A percentile compares a stretch with the other conserved stretches of the same genome.
Evolutionary conservation across 176 grass and related monocot species (phyloP).

Genomic region (Eleusine coracana): DNA sequence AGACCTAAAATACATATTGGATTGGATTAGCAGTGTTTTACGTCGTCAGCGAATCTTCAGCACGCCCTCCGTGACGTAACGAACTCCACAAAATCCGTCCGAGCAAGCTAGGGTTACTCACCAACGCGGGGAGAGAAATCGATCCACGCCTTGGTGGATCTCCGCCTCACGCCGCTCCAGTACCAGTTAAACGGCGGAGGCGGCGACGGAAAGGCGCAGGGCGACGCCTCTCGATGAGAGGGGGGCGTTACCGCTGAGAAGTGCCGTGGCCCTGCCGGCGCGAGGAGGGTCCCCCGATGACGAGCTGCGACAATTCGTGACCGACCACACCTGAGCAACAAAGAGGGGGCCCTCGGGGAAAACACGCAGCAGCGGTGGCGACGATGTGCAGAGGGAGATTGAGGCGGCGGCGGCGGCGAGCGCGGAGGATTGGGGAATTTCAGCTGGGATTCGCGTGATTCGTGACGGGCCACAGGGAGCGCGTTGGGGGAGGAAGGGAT

Average conservation of each 20-base stretch:
- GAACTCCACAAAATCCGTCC: not conserved
- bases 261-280: slow-evolving; percentile 16
- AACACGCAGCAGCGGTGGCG: slow-evolving; percentile 34
- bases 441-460: slow-evolving; percentile 28
- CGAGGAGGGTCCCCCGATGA: slow-evolving; percentile 6
- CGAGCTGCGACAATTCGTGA: slow-evolving; percentile 15
- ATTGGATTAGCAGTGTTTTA: slow-evolving; percentile 15
- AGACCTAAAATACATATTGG: not conserved
- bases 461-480: slow-evolving; percentile 10
- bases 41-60: not conserved
- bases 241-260: slow-evolving; percentile 4
- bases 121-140: slow-evolving; percentile 1
- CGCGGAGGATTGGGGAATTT: slow-evolving; percentile 38
- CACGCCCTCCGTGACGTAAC: not conserved
- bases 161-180: slow-evolving; percentile 28
- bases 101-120: slow-evolving; percentile 39
- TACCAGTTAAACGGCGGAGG: not conserved
- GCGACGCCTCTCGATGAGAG: slow-evolving; percentile 11
- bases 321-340: not conserved
- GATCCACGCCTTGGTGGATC: slow-evolving; percentile 34
- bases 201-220: not conserved
- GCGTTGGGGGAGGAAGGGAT: slow-evolving; percentile 21
- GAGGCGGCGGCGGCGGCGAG: slow-evolving; percentile 25
- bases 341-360: slow-evolving; percentile 5
- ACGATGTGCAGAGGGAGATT: not conserved